Evolutionary conservation across 2,329 filamentous ascomycete genomes (phyloP).

Genomic region (Sarocladium brachiariae): DNA sequence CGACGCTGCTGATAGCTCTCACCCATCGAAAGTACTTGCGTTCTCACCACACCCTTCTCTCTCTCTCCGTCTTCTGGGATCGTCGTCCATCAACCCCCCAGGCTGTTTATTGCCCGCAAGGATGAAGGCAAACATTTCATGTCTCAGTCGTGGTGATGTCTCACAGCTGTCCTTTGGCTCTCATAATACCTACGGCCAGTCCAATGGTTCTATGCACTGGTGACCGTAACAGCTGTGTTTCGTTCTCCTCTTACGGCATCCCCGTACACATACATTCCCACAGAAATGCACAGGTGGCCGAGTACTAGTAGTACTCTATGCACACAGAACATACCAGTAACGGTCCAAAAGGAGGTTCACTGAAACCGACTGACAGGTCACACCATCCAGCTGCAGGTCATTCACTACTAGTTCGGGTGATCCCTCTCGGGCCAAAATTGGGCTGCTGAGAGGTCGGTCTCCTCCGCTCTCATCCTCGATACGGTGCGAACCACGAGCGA

Average conservation of each 20-base stretch:
- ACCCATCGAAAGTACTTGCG: no score
- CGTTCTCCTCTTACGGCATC: neutral
- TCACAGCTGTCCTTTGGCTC: no score
- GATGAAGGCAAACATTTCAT: neutral
- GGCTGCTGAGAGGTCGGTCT: neutral
- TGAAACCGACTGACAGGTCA: slow-evolving; percentile 3
- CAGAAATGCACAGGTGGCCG: no score
- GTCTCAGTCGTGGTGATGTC: neutral
- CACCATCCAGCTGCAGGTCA: neutral
- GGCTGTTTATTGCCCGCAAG: no score
- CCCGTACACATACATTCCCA: no score
- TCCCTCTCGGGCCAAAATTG: neutral
- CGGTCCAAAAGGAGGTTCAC: neutral
- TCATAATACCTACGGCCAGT: no score
- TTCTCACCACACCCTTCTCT: neutral
- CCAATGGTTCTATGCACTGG: neutral
- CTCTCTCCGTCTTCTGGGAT: neutral
- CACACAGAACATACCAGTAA: neutral
- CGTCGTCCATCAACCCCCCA: neutral
- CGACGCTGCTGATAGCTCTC: no score
- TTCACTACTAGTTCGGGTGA: neutral
- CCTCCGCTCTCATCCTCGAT: neutral
- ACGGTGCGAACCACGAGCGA: neutral
- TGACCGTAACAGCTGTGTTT: neutral
- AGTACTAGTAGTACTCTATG: neutral